Percentiles rank a stretch among this genome's conserved stretches.
phyloP scores from a whole-genome alignment of 305 asterid genomes.

The Solanum aculeatissimum region DNA sequence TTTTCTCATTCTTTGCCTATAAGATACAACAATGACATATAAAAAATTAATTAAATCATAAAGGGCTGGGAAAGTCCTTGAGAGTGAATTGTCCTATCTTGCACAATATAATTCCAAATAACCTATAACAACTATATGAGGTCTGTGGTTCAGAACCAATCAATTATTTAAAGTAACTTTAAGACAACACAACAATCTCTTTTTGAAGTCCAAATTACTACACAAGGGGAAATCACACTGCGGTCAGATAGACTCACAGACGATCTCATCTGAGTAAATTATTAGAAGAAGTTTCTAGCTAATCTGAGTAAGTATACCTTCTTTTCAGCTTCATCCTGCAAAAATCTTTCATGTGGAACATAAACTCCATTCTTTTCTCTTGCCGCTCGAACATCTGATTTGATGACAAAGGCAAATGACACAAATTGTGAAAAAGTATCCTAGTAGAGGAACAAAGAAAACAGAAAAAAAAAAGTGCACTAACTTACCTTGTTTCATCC shows the following conservation, averaged over 20 bases:
- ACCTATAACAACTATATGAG: neutral
- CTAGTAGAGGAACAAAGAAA: neutral
- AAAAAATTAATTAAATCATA: neutral
- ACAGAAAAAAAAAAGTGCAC: neutral
- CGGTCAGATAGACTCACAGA: neutral
- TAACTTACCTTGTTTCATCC: slow-evolving; percentile 70
- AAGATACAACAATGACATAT: slow-evolving; percentile 3
- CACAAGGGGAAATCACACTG: neutral
- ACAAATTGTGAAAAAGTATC: neutral
- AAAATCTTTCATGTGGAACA: slow-evolving; percentile 72
- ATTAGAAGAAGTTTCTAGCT: neutral
- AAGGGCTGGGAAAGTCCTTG: neutral
- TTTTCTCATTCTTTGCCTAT: slow-evolving; percentile 71
- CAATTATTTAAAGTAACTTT: neutral
- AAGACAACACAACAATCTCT: neutral
- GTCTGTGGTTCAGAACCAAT: neutral
- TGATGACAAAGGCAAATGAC: neutral
- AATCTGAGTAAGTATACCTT: slow-evolving; percentile 30
- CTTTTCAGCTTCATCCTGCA: slow-evolving; percentile 72
- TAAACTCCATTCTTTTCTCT: slow-evolving; percentile 86
- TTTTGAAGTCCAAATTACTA: neutral
- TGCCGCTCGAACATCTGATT: slow-evolving; percentile 77
- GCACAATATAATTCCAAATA: neutral
- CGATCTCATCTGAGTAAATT: neutral
- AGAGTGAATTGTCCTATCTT: neutral